Base-by-base conservation (phyloP, 2,329 filamentous ascomycete genomes). In the Boeremia exigua region DNA sequence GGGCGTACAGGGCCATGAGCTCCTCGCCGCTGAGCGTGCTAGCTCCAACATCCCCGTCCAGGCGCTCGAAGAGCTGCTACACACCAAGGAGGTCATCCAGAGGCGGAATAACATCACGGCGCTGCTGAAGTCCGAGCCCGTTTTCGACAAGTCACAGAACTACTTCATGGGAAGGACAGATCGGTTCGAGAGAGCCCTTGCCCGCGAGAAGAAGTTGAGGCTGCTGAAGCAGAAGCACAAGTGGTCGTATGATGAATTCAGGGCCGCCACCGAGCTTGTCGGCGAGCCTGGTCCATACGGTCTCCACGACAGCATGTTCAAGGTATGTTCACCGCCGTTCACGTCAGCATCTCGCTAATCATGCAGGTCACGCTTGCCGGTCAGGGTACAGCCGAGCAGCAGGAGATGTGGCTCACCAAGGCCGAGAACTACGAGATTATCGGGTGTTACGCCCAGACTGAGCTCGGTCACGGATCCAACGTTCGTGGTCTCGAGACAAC, bases 371-470 rank as follows among this genome's bases (percentile, higher is more conserved):
- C 89, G 0, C 80, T 92, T 29, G 80, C 83, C 27, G 88, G 89
- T 63, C 90, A 92, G 78, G 86, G 86, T 27, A 90, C 85, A 4
- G 83, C 88, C 0, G 88, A 89, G 69, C 90, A 93, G 72, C 86
- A 89, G 66, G 85, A 89, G 72, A 79, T 86, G 54, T 93, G 90
- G 79, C 81, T 91, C 30, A 84, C 89, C 69, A 84, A 80, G 33
- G 89, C 89, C 1, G 79, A 86, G 62, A 83, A 83, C 37, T 92
- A 91, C 76, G 80, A 91, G 69, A 85, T 86, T 66, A 89, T 92
- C 62, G 90, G 90, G 48, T 92, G 89, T 68, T 93, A 93, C 67
- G 89, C 89, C 7, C 90, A 93, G 75, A 93, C 90, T 0, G 90
- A 93, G 75, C 78, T 93, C 36, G 90, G 90, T 15, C 90, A 93